A percentile compares a stretch with the other conserved stretches of the same genome.
Conservation (phyloP, 2,329 filamentous ascomycete genomes). For the Aspergillus versicolor region DNA sequence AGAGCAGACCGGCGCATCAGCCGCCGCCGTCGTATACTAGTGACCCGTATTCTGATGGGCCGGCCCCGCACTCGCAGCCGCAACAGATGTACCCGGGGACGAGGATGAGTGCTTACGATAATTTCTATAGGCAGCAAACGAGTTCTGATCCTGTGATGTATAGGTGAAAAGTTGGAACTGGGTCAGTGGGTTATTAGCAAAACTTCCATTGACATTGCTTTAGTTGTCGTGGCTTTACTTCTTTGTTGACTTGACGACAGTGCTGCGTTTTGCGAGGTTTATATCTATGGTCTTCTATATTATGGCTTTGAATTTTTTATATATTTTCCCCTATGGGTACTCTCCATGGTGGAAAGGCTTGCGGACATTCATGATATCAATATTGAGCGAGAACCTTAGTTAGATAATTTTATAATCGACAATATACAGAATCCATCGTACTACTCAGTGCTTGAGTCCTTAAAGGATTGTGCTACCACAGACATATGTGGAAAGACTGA, state of each 20-base stretch:
- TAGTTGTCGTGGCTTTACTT: background rate
- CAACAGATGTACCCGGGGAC: slow-evolving; percentile 17
- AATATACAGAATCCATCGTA: background rate
- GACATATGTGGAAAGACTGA: too few species aligned
- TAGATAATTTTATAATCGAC: background rate
- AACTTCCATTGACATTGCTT: background rate
- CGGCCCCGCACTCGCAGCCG: slow-evolving; percentile 8
- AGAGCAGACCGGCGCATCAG: slow-evolving; percentile 3
- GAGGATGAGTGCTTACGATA: slow-evolving; percentile 23
- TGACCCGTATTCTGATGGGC: slow-evolving; percentile 31
- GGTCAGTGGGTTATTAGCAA: background rate
- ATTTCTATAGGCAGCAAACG: slow-evolving; percentile 31
- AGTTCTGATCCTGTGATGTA: slow-evolving; percentile 36
- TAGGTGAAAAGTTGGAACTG: slow-evolving; percentile 22
- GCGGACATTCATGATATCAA: background rate
- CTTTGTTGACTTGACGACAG: slow-evolving; percentile 11
- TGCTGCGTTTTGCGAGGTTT: slow-evolving; percentile 1
- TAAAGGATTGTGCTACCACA: too few species aligned
- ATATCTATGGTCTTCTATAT: background rate
- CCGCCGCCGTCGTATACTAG: slow-evolving; percentile 24
- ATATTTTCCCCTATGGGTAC: too few species aligned
- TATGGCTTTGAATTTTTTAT: too few species aligned
- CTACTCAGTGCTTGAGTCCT: too few species aligned
- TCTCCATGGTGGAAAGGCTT: background rate
- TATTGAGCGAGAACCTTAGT: background rate